phyloP scores from a whole-genome alignment of 2,329 filamentous ascomycete species.

The Aureobasidium sp. region DNA sequence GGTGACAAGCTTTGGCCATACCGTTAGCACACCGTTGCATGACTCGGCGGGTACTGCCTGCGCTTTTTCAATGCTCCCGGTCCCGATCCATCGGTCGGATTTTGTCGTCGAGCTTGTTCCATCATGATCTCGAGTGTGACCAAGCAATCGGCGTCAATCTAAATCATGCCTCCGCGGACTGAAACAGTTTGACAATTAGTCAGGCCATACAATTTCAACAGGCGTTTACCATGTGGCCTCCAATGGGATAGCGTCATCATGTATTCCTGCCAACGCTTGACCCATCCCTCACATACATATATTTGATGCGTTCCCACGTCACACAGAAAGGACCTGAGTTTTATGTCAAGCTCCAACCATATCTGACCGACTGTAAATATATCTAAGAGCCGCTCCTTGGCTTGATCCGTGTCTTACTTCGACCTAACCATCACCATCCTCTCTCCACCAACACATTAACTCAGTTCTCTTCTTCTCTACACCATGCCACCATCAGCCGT shows the following conservation, averaged over 20 bases:
- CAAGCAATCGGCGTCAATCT: conserved; percentile 8
- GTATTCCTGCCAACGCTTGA: conserved; percentile 9
- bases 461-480: background rate
- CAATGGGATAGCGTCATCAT: conserved; percentile 8
- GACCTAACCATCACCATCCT: background rate
- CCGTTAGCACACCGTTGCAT: conserved; percentile 6
- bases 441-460: background rate
- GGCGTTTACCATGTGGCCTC: conserved; percentile 2
- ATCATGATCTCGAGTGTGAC: conserved; percentile 9
- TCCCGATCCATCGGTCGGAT: conserved; percentile 6
- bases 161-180: conserved; percentile 11
- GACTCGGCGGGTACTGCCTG: background rate
- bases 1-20: background rate
- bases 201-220: conserved; percentile 10
- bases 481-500: conserved; percentile 7
- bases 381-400: background rate
- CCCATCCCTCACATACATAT: conserved; percentile 7
- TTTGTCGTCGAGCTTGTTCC: background rate
- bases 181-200: conserved; percentile 12
- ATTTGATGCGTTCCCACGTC: conserved; percentile 5
- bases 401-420: background rate
- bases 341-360: background rate
- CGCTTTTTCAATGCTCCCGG: background rate
- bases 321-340: background rate
- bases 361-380: background rate